Conservation (phyloP, 352 stramenopile genomes). For the Phytopythium cucurbitacearum region DNA sequence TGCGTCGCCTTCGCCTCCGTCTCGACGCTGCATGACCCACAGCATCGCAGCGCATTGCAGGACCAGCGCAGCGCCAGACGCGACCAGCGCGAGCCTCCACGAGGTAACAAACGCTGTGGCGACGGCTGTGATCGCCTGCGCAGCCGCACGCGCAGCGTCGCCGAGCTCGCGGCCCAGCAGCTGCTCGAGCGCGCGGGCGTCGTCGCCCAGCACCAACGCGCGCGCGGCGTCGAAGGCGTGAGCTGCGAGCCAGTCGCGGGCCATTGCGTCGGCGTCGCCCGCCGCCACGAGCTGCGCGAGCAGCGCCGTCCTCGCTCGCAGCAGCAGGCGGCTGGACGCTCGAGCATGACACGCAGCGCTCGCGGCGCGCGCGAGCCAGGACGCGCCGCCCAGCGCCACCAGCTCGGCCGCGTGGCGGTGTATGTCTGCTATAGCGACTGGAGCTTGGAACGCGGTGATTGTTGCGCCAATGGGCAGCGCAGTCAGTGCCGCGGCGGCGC, state of each 20-base stretch:
- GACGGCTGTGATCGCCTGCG: slow-evolving; percentile 16
- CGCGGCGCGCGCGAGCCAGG: background rate
- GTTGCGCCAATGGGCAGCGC: slow-evolving; percentile 1
- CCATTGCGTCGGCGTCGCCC: slow-evolving; percentile 11
- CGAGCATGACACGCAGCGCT: slow-evolving; percentile 1
- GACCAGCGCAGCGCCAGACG: slow-evolving; percentile 8
- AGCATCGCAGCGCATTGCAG: background rate
- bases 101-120: slow-evolving; percentile 10
- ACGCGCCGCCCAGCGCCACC: background rate
- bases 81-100: slow-evolving; percentile 21
- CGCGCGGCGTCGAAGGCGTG: slow-evolving; percentile 4
- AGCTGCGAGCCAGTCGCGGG: slow-evolving; percentile 5
- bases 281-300: slow-evolving; percentile 6
- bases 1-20: slow-evolving; percentile 1
- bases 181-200: slow-evolving; percentile 14
- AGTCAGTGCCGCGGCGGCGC: background rate
- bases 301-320: slow-evolving; percentile 1
- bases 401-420: background rate
- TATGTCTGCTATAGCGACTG: background rate
- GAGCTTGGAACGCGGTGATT: background rate
- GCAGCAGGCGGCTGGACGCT: slow-evolving; percentile 1
- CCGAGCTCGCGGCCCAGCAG: slow-evolving; percentile 15
- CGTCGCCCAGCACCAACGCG: slow-evolving; percentile 3
- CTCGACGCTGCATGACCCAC: background rate
- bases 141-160: slow-evolving; percentile 8